phyloP scores from a whole-genome alignment of 345 rosid genomes.

The Acer saccharum region DNA sequence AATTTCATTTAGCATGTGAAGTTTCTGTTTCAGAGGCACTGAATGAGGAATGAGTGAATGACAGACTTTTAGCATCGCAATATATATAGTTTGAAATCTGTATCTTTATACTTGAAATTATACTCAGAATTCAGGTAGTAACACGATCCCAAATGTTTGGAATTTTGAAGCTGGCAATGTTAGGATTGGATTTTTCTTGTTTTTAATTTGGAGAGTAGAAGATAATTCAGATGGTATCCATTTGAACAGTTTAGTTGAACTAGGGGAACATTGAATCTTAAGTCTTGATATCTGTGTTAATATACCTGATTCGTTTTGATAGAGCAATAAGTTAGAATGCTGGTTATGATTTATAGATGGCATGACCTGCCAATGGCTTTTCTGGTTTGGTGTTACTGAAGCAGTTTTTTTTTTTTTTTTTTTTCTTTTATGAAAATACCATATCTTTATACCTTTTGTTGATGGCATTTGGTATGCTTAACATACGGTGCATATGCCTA shows the following conservation, averaged over 20 bases:
- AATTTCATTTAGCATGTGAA: no score
- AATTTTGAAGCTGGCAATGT: neutral
- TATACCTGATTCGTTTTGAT: neutral
- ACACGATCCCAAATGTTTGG: neutral
- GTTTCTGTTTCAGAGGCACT: no score
- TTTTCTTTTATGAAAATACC: neutral
- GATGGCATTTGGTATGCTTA: neutral
- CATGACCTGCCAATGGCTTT: neutral
- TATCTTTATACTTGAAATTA: no score
- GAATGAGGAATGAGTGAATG: no score
- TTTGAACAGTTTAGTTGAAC: conserved; percentile 1
- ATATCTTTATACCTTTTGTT: neutral
- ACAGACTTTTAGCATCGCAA: no score
- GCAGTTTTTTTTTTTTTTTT: neutral
- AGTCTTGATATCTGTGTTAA: neutral
- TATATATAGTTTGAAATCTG: no score
- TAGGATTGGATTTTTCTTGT: neutral
- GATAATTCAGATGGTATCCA: neutral
- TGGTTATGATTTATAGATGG: neutral
- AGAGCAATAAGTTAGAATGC: neutral
- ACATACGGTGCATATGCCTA: neutral
- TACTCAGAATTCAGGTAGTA: neutral
- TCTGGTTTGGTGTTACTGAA: neutral
- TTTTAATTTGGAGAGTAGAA: neutral
- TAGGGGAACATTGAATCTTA: neutral